phyloP scores from a whole-genome alignment of 331 rosid genomes.

The Ulmus americana region DNA sequence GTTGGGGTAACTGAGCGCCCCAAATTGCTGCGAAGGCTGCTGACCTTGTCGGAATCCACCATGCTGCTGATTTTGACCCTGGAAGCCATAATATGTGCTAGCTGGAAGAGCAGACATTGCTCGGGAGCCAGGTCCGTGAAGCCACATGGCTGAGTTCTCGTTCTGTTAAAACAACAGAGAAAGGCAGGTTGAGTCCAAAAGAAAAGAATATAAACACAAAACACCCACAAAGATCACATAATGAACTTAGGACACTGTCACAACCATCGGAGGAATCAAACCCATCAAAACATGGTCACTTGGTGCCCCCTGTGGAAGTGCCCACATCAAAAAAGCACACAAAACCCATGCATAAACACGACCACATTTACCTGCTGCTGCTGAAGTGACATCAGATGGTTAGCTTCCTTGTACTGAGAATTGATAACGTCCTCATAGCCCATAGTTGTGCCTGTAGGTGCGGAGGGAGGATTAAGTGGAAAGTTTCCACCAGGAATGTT shows the following conservation, averaged over 20 bases:
- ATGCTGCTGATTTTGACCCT: constrained; percentile 85
- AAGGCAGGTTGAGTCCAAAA: constrained; percentile 6
- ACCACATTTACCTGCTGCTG: constrained; percentile 68
- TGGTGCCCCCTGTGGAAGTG: background rate
- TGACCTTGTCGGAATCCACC: constrained; percentile 83
- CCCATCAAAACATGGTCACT: background rate
- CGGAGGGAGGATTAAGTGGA: constrained; percentile 64
- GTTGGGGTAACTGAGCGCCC: constrained; percentile 66
- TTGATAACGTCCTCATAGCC: constrained; percentile 79
- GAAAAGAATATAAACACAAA: background rate
- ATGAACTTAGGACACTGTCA: background rate
- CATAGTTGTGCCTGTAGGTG: constrained; percentile 63
- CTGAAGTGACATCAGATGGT: constrained; percentile 73
- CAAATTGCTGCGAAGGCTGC: constrained; percentile 84
- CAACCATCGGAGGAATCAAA: background rate
- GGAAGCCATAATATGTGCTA: constrained; percentile 71
- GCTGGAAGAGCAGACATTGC: constrained; percentile 82
- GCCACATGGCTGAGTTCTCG: constrained; percentile 92
- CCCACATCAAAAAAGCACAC: too few species aligned
- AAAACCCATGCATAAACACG: background rate
- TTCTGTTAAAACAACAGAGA: constrained; percentile 35
- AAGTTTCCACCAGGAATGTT: constrained; percentile 89
- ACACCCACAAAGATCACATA: background rate
- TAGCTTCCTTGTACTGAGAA: constrained; percentile 85
- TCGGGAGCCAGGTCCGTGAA: constrained; percentile 90